Evolutionary conservation across 177 flowering plant species (phyloP).

Genomic region (Vitis hybrid): DNA sequence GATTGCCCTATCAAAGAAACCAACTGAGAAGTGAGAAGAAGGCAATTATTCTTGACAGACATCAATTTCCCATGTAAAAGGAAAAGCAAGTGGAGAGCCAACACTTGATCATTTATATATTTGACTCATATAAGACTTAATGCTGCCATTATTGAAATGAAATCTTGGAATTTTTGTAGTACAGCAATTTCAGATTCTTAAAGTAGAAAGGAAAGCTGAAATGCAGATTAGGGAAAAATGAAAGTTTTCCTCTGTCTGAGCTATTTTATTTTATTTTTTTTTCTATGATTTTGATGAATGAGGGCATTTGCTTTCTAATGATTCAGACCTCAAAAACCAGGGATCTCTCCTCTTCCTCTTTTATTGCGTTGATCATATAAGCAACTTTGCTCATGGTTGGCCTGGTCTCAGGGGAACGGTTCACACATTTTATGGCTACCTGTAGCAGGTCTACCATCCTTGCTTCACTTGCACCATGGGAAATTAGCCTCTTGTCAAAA

Average conservation of each 20-base stretch:
- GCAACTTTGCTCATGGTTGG: conserved; percentile 53
- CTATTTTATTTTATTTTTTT: neutral
- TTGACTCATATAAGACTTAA: too few relatives aligned
- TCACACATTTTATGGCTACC: conserved; percentile 61
- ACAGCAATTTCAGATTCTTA: too few relatives aligned
- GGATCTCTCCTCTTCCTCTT: conserved; percentile 60
- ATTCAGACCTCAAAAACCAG: conserved; percentile 3
- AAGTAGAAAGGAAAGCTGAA: too few relatives aligned
- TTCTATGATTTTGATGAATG: neutral
- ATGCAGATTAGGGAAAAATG: neutral
- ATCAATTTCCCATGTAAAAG: too few relatives aligned
- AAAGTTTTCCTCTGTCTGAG: neutral
- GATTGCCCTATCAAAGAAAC: too few relatives aligned
- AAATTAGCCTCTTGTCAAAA: conserved; percentile 47
- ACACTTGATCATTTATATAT: too few relatives aligned
- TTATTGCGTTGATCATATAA: conserved; percentile 39
- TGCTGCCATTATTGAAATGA: too few relatives aligned
- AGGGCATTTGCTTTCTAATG: neutral
- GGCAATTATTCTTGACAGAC: too few relatives aligned
- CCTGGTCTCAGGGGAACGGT: conserved; percentile 41
- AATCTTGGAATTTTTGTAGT: too few relatives aligned
- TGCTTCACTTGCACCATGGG: conserved; percentile 58
- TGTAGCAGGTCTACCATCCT: conserved; percentile 61
- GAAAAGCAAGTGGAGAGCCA: too few relatives aligned
- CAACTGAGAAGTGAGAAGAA: too few relatives aligned